Conservation (phyloP, 768 basidiomycete species). For the Calvatia gigantea region DNA sequence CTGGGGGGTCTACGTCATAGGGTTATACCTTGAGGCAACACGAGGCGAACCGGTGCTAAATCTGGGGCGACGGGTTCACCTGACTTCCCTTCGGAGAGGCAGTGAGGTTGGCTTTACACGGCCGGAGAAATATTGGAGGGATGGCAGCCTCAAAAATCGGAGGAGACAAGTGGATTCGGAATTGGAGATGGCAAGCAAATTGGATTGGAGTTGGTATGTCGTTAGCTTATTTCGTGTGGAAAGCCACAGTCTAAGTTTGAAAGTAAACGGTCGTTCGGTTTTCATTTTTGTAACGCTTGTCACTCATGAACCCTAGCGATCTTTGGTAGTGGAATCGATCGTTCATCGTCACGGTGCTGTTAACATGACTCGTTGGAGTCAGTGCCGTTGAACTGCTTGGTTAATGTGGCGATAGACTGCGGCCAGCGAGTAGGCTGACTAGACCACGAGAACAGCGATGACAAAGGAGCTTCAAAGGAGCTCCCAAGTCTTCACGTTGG, state of each 20-base stretch:
- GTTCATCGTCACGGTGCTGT: background rate
- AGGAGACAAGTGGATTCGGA: background rate
- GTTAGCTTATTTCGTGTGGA: too few species aligned
- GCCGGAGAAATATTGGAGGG: background rate
- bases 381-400: background rate
- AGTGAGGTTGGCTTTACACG: background rate
- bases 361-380: background rate
- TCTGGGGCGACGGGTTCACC: background rate
- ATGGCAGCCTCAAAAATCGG: background rate
- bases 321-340: background rate
- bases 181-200: background rate
- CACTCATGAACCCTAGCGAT: background rate
- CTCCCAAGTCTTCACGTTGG: background rate
- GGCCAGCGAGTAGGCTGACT: background rate
- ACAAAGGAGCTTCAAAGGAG: background rate
- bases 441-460: background rate
- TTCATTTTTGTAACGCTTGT: background rate
- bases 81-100: background rate
- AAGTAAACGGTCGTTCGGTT: too few species aligned
- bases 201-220: background rate
- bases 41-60: slow-evolving; percentile 8
- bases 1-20: slow-evolving; percentile 5
- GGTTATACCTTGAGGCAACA: background rate
- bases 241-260: too few species aligned
- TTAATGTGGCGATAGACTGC: slow-evolving; percentile 6